phyloP scores from a whole-genome alignment of 352 stramenopile species.

The Phytopythium sindhum region DNA sequence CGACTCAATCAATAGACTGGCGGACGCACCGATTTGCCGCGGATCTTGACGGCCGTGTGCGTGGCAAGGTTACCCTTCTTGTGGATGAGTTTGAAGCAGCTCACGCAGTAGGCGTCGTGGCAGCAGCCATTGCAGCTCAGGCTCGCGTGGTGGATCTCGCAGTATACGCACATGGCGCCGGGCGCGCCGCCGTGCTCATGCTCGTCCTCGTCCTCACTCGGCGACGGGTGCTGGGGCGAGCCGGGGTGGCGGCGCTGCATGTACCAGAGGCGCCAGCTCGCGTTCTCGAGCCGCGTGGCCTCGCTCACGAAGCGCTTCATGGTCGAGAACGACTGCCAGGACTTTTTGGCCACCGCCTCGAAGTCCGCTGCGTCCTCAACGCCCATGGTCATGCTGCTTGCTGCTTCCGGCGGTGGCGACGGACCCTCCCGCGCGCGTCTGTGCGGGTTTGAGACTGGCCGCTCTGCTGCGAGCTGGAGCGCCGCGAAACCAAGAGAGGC shows the following conservation, averaged over 20 bases:
- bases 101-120: constrained; percentile 83
- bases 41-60: constrained; percentile 69
- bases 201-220: constrained; percentile 23
- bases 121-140: constrained; percentile 83
- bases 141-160: constrained; percentile 60
- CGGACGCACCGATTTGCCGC: constrained; percentile 27
- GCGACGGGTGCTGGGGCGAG: not conserved
- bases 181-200: constrained; percentile 4
- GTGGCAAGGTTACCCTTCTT: constrained; percentile 82
- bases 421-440: too few relatives aligned
- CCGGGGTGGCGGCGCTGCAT: constrained; percentile 38
- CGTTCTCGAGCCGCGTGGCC: constrained; percentile 76
- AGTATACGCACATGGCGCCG: constrained; percentile 64
- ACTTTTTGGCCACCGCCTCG: constrained; percentile 73
- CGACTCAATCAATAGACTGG: not conserved
- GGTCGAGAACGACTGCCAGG: constrained; percentile 85
- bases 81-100: constrained; percentile 87
- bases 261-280: constrained; percentile 80
- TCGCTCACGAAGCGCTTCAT: constrained; percentile 86
- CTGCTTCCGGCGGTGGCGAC: not conserved
- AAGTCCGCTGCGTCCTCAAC: constrained; percentile 29
- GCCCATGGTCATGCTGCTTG: not conserved
- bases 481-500: too few relatives aligned
- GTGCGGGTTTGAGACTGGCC: too few relatives aligned
- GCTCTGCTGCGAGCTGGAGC: too few relatives aligned